Evolutionary conservation across 2,329 filamentous ascomycete species (phyloP).

Genomic region (Cryphonectria parasitica): DNA sequence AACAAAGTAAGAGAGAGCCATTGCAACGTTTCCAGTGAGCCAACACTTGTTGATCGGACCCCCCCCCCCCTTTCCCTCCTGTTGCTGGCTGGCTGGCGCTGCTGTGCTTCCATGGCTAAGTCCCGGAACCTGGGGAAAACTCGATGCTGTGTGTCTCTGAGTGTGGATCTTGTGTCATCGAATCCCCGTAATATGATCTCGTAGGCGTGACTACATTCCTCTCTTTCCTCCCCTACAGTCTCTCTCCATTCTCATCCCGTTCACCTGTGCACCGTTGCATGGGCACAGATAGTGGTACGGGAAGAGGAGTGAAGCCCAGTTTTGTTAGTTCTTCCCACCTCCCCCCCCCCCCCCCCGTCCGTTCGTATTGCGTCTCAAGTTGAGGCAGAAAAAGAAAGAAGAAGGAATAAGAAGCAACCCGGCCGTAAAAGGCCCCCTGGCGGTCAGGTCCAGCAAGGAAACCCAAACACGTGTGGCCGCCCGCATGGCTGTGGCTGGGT

Average conservation of each 20-base stretch:
- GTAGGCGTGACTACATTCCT: neutral
- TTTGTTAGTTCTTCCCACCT: no score
- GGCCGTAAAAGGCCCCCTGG: neutral
- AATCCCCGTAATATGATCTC: constrained; percentile 1
- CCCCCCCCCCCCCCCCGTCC: no score
- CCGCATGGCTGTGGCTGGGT: neutral
- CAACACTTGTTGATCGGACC: constrained; percentile 14
- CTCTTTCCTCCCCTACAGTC: neutral
- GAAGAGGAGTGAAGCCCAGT: neutral
- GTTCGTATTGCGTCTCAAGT: neutral
- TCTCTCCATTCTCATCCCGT: neutral
- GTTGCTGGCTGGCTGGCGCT: neutral
- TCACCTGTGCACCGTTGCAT: constrained; percentile 21
- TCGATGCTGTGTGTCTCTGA: constrained; percentile 1
- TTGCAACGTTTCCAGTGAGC: neutral
- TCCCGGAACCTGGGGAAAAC: constrained; percentile 16
- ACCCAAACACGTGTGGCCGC: neutral
- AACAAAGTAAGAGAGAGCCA: neutral
- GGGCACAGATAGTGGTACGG: neutral
- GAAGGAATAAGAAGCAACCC: neutral
- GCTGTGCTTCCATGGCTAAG: constrained; percentile 17
- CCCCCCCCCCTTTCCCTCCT: neutral
- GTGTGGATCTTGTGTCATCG: neutral
- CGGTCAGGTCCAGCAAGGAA: neutral
- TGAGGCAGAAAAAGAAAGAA: neutral